These are phyloP conservation scores for Nigrospora oryzae DNA, from an alignment of 2,329 filamentous ascomycete species.

Conservation along the genomic window DNA sequence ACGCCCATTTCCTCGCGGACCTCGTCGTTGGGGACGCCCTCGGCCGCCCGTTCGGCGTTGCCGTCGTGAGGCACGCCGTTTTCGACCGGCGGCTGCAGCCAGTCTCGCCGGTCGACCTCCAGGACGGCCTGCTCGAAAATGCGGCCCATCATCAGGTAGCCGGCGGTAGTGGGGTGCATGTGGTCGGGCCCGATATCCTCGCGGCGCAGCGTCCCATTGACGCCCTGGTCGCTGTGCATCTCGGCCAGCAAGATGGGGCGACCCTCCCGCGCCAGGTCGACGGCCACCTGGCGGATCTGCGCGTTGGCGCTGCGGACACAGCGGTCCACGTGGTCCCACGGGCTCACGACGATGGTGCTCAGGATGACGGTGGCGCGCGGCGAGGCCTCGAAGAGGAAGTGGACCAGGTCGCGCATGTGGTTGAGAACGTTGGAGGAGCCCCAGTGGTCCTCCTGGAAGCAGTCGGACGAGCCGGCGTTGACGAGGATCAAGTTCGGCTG, in stretches of 20 bases:
- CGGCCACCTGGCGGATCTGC: constrained; percentile 14
- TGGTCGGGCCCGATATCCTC: constrained; percentile 15
- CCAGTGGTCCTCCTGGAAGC: constrained; percentile 15
- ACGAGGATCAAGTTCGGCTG: constrained; percentile 18
- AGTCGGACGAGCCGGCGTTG: constrained; percentile 19
- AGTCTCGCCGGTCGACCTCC: constrained; percentile 13
- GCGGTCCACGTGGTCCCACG: constrained; percentile 11
- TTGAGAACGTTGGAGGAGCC: constrained; percentile 14
- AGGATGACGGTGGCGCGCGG: constrained; percentile 14
- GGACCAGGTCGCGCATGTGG: constrained; percentile 13
- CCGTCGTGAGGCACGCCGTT: constrained; percentile 15
- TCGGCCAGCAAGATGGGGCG: constrained; percentile 15
- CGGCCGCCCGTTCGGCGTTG: constrained; percentile 12
- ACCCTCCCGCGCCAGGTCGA: constrained; percentile 12
- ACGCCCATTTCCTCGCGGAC: not conserved
- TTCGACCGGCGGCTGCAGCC: constrained; percentile 11
- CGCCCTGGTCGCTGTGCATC: constrained; percentile 17
- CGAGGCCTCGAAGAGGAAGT: constrained; percentile 14
- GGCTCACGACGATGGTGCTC: constrained; percentile 16
- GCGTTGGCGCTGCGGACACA: constrained; percentile 15
- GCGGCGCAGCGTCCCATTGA: constrained; percentile 9
- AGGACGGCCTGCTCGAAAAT: constrained; percentile 16
- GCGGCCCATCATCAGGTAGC: constrained; percentile 19
- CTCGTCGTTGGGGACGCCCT: constrained; percentile 5
- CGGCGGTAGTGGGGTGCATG: constrained; percentile 18